phyloP scores from a whole-genome alignment of 768 basidiomycete species.

The Lentinula boryana region DNA sequence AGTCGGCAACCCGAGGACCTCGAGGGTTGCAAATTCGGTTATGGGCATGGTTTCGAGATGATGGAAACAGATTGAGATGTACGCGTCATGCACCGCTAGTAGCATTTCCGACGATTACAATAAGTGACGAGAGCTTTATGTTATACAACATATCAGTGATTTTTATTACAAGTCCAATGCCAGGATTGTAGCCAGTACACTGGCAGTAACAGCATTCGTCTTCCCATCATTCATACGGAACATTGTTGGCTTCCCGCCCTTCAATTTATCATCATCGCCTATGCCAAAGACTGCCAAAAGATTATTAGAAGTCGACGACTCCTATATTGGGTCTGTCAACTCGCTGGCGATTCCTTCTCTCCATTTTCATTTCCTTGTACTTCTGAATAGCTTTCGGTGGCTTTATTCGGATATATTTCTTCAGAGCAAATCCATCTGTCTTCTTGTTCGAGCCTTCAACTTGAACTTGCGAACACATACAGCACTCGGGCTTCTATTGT shows the following conservation, averaged over 20 bases:
- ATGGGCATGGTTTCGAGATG: slow-evolving; percentile 27
- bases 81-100: too few species aligned
- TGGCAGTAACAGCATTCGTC: too few species aligned
- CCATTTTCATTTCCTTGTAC: slow-evolving; percentile 12
- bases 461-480: slow-evolving; percentile 15
- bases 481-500: neutral
- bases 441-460: neutral
- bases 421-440: neutral
- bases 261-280: neutral
- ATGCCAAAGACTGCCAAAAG: neutral
- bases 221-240: neutral
- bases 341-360: neutral
- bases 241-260: neutral
- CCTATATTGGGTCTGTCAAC: neutral
- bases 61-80: too few species aligned
- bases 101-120: too few species aligned
- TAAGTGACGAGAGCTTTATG: too few species aligned
- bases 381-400: slow-evolving; percentile 9
- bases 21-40: slow-evolving; percentile 36
- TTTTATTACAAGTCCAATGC: too few species aligned
- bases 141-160: too few species aligned
- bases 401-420: neutral
- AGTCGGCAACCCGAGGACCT: slow-evolving; percentile 22
- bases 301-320: neutral
- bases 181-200: too few species aligned